Evolutionary conservation across 2,329 filamentous ascomycete species (phyloP), one percentile per base, ranked within the genome.

Genomic region (Orbilia ellipsospora): DNA sequence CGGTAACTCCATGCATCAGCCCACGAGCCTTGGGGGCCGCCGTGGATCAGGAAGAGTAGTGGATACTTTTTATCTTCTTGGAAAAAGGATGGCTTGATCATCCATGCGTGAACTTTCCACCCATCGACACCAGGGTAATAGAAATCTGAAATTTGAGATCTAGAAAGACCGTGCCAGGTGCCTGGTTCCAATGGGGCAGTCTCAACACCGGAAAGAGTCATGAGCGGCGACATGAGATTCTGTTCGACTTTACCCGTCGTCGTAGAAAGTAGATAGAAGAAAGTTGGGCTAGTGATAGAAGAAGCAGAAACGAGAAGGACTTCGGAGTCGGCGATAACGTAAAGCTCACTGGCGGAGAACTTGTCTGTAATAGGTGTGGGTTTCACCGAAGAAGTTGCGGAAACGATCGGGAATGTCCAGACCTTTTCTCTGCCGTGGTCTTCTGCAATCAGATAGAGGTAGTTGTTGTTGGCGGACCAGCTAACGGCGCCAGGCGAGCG

Each of bases 11-110:
- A 96, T 28, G 86, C 85, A 80, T 95, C 90, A 36, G 82, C 84
- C 90, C 91, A 94, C 0, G 91, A 88, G 20, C 89, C 88, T 81
- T 95, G 92, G 0, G 92, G 92, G 0, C 93, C 93, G 65, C 93
- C 93, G 80, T 96, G 93, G 77, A 96, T 91, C 50, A 94, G 84
- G 80, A 93, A 90, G 1, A 90, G 88, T 3, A 96, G 85, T 0
- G 93, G 93, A 80, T 94, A 96, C 77, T 88, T 93, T 82, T 92
- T 90, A 16, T 82, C 84, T 7, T 86, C 82, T 80, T 92, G 86
- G 80, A 94, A 96, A 79, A 86, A 78, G 0, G 88, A 89, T 0
- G 89, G 91, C 72, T 87, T 88, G 78, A 92, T 83, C 3, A 90
- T 87, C 80, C 90, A 87, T 0, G 90, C 89, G 78, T 93, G 91